Evolutionary conservation across 2,329 filamentous ascomycete species (phyloP).

Genomic region (Shiraia sp.): DNA sequence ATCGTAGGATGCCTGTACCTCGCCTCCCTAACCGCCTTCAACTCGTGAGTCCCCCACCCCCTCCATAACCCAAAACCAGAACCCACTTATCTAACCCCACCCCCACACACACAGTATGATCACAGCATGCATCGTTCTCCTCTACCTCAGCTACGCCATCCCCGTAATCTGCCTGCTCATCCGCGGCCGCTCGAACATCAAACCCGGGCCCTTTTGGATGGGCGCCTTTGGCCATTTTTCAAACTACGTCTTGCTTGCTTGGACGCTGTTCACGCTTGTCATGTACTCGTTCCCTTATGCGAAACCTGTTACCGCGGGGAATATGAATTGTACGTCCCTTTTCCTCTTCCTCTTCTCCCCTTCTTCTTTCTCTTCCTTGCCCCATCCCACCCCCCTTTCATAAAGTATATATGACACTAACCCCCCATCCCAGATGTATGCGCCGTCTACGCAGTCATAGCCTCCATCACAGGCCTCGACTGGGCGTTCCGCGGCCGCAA

Average conservation of each 20-base stretch:
- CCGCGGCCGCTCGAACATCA: conserved; percentile 50
- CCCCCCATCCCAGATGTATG: conserved; percentile 17
- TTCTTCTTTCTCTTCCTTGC: not conserved
- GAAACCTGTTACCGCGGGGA: conserved; percentile 32
- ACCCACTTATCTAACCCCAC: too few species aligned
- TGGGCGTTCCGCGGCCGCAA: conserved; percentile 35
- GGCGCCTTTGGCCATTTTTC: conserved; percentile 48
- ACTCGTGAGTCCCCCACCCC: conserved; percentile 34
- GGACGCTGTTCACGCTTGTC: conserved; percentile 56
- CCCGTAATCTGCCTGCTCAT: conserved; percentile 53
- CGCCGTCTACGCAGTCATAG: conserved; percentile 27
- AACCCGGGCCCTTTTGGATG: conserved; percentile 53
- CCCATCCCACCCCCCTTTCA: too few species aligned
- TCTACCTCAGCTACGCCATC: conserved; percentile 45
- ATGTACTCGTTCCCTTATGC: conserved; percentile 49
- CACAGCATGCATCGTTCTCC: conserved; percentile 48
- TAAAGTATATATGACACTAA: too few species aligned
- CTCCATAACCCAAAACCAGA: not conserved
- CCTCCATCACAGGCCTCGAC: conserved; percentile 31
- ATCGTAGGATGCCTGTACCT: conserved; percentile 53
- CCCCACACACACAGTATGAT: too few species aligned
- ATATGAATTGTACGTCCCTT: conserved; percentile 33
- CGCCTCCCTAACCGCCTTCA: conserved; percentile 47
- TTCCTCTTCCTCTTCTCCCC: conserved; percentile 5
- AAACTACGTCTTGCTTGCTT: conserved; percentile 51